These are phyloP conservation scores for Fusarium paranaense DNA, from an alignment of 2,329 filamentous ascomycete species.

Conservation along the genomic window DNA sequence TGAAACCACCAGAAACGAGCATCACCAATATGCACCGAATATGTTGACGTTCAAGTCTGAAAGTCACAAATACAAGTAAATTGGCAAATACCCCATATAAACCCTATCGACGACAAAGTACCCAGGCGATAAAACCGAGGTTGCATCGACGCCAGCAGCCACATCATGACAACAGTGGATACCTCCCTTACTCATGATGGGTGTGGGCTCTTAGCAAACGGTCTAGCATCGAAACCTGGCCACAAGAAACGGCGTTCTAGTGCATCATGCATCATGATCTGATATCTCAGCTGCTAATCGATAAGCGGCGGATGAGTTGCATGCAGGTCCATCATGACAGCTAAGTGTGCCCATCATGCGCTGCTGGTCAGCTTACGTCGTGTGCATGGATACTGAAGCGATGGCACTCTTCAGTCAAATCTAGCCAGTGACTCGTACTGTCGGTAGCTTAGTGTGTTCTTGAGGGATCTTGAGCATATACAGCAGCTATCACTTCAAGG, in stretches of 20 bases:
- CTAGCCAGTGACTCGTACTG: neutral
- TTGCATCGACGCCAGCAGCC: neutral
- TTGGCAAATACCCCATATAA: neutral
- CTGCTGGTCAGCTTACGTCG: neutral
- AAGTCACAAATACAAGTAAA: neutral
- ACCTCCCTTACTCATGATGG: neutral
- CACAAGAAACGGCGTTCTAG: neutral
- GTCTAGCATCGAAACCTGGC: neutral
- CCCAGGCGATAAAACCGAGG: neutral
- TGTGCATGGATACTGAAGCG: neutral
- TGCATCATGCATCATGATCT: neutral
- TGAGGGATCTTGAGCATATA: neutral
- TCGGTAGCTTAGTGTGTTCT: neutral
- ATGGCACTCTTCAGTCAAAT: neutral
- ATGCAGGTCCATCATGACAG: neutral
- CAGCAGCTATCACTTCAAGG: neutral
- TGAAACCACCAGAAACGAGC: neutral
- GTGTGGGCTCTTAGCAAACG: neutral
- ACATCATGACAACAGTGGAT: neutral
- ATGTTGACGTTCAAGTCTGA: neutral
- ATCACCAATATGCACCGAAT: neutral
- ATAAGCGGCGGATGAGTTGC: neutral
- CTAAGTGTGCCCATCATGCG: neutral
- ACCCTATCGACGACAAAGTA: neutral
- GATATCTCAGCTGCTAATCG: neutral